Conservation (phyloP, 495 filamentous ascomycete genomes). For the Cercophora newfieldiana region DNA sequence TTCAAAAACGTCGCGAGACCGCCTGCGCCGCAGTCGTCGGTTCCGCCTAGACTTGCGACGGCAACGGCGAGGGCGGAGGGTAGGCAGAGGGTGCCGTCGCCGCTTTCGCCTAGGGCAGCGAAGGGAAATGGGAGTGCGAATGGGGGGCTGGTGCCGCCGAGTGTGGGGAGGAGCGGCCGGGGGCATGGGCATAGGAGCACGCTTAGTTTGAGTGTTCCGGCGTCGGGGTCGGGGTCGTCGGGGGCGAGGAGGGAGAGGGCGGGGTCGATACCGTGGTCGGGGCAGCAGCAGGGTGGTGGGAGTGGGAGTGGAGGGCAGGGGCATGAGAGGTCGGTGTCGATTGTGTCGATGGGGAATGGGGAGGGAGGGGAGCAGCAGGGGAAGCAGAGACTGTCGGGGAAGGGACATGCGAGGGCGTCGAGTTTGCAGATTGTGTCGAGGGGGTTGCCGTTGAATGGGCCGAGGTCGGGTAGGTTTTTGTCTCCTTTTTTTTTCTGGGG, state of each 20-base stretch:
- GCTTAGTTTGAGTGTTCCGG: conserved; percentile 58
- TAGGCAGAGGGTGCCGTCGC: conserved; percentile 26
- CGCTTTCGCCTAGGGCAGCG: conserved; percentile 22
- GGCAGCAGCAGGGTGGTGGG: background rate
- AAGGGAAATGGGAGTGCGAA: conserved; percentile 14
- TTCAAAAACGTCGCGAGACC: conserved; percentile 76
- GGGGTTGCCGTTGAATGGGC: conserved; percentile 38
- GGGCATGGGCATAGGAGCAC: conserved; percentile 62
- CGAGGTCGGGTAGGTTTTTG: conserved; percentile 32
- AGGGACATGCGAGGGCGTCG: conserved; percentile 75
- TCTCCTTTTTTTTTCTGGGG: background rate
- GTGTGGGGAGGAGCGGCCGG: conserved; percentile 29
- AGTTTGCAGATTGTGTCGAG: conserved; percentile 77
- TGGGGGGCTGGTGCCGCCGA: conserved; percentile 41
- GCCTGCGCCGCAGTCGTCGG: conserved; percentile 3
- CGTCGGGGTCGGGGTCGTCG: conserved; percentile 33
- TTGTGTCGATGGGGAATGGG: conserved; percentile 73
- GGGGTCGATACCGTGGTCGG: conserved; percentile 29
- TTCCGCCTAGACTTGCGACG: background rate
- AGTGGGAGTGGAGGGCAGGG: conserved; percentile 34
- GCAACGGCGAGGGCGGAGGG: conserved; percentile 19
- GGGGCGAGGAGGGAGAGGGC: conserved; percentile 29
- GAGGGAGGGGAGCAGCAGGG: conserved; percentile 10
- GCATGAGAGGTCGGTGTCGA: conserved; percentile 83
- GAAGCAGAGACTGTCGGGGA: conserved; percentile 51